Evolutionary conservation across 2,329 filamentous ascomycete genomes (phyloP).

Genomic region (Colletotrichum agaves): DNA sequence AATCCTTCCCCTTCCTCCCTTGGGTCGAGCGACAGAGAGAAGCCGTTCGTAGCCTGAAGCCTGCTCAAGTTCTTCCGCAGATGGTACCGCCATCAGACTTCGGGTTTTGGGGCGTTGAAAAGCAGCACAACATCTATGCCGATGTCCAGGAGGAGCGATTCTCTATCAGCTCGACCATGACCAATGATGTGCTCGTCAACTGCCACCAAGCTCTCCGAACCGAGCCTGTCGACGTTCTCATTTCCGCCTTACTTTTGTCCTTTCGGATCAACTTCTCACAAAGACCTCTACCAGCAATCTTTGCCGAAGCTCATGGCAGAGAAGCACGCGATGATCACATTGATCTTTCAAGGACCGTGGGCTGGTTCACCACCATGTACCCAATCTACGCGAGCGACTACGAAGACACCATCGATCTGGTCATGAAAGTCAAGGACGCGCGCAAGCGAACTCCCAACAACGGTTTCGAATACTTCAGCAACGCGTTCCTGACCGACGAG

Average conservation of each 20-base stretch:
- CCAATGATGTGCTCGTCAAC: constrained; percentile 38
- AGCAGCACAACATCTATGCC: constrained; percentile 38
- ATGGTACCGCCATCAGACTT: constrained; percentile 39
- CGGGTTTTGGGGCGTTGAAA: constrained; percentile 42
- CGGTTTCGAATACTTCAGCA: constrained; percentile 26
- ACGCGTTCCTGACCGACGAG: neutral
- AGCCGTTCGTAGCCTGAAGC: neutral
- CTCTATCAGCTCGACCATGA: constrained; percentile 30
- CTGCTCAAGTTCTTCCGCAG: neutral
- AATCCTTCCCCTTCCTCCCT: neutral
- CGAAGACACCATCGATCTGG: constrained; percentile 36
- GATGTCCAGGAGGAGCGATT: constrained; percentile 37
- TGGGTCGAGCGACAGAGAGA: neutral
- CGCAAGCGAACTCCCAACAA: constrained; percentile 28
- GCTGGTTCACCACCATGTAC: constrained; percentile 52
- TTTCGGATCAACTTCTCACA: constrained; percentile 46
- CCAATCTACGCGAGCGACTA: constrained; percentile 40
- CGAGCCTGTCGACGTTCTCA: constrained; percentile 48
- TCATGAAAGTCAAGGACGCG: constrained; percentile 40
- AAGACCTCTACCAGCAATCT: constrained; percentile 44
- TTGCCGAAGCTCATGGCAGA: constrained; percentile 50
- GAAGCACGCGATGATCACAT: constrained; percentile 45
- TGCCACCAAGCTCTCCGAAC: constrained; percentile 44
- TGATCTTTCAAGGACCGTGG: constrained; percentile 48
- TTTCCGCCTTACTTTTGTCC: constrained; percentile 44